A percentile compares a stretch with the other conserved stretches of the same genome.
These are phyloP conservation scores for Camelina neglecta DNA, from an alignment of 345 rosid genomes.

Conservation along the genomic window DNA sequence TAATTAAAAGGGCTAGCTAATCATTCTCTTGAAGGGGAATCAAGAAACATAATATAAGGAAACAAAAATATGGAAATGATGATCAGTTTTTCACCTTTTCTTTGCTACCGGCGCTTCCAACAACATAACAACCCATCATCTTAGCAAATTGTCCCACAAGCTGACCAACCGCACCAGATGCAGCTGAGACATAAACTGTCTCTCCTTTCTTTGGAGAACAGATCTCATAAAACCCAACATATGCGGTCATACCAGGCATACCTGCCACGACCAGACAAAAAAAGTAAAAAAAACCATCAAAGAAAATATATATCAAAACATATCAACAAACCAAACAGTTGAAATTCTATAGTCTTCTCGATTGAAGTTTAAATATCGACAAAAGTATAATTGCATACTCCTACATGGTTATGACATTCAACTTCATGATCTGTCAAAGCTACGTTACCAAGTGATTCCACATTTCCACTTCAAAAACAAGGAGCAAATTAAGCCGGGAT, in stretches of 20 bases:
- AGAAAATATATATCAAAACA: background rate
- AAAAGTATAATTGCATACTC: background rate
- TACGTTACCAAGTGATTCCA: conserved; percentile 2
- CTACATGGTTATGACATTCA: background rate
- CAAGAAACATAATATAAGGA: background rate
- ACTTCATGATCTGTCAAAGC: conserved; percentile 4
- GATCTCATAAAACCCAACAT: conserved; percentile 50
- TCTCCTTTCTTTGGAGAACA: conserved; percentile 59
- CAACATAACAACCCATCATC: conserved; percentile 57
- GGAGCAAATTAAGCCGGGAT: background rate
- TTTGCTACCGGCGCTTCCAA: conserved; percentile 61
- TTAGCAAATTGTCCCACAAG: conserved; percentile 63
- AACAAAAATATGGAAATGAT: background rate
- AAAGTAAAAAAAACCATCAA: background rate
- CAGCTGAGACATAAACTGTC: conserved; percentile 54
- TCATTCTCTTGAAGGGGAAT: background rate
- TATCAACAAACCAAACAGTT: background rate
- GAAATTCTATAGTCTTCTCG: background rate
- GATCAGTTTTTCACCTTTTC: conserved; percentile 47
- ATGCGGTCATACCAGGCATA: conserved; percentile 62
- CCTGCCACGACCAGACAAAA: conserved; percentile 35
- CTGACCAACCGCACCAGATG: conserved; percentile 64
- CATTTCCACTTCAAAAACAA: background rate
- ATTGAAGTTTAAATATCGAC: background rate
- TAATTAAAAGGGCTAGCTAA: background rate